Percentiles rank a stretch among this genome's conserved stretches.
Conservation (phyloP, 225 moss, liverwort and hornwort genomes). For the Marchantia paleacea region DNA sequence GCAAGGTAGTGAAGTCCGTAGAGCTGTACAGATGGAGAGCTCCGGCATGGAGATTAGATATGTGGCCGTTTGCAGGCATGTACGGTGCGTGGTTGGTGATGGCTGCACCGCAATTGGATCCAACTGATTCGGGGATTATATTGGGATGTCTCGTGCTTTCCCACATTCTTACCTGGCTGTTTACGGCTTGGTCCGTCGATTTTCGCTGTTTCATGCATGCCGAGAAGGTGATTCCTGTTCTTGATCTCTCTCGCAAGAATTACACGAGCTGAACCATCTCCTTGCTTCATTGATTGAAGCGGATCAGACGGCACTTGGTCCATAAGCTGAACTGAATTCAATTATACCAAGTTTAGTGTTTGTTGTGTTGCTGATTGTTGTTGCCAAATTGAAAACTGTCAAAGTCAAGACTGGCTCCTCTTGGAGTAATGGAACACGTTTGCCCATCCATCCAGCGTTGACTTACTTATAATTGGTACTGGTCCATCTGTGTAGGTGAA, state of each 20-base stretch:
- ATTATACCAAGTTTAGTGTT: not conserved
- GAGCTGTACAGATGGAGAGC: conserved; percentile 93
- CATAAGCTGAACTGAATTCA: not conserved
- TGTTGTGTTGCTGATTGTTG: not conserved
- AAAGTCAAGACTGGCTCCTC: not conserved
- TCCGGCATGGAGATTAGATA: conserved; percentile 69
- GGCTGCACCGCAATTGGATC: conserved; percentile 62
- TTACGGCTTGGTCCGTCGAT: conserved; percentile 95
- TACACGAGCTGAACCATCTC: not conserved
- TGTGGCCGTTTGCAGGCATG: conserved; percentile 71
- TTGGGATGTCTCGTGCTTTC: conserved; percentile 55
- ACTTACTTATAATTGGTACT: not conserved
- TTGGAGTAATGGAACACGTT: not conserved
- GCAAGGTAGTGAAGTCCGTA: conserved; percentile 76
- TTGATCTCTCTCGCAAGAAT: not conserved
- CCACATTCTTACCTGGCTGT: conserved; percentile 79
- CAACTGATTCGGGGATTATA: conserved; percentile 67
- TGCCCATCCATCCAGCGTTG: not conserved
- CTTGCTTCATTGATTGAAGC: not conserved
- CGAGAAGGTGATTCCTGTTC: conserved; percentile 46
- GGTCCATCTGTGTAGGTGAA: conserved; percentile 50
- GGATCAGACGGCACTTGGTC: not conserved
- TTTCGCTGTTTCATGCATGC: conserved; percentile 96
- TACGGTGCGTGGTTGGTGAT: conserved; percentile 66
- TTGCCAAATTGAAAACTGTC: not conserved